phyloP scores from a whole-genome alignment of 139 green algal species.

The Astrephomene gubernaculifera region DNA sequence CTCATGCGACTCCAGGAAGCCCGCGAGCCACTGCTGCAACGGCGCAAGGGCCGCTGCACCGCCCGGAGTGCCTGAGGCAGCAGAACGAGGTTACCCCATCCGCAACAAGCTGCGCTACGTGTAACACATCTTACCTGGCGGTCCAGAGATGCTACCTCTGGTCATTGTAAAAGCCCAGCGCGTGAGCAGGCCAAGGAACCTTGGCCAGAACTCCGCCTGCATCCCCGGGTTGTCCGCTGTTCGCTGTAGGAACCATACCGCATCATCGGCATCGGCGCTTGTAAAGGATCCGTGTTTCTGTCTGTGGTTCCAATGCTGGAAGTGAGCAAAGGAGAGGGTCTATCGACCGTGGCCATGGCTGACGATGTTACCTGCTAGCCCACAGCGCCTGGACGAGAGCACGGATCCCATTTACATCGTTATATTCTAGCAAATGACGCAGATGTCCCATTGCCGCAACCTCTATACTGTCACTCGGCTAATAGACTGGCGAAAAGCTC shows the following conservation, averaged over 20 bases:
- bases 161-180: constrained; percentile 3
- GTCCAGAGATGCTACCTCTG: background rate
- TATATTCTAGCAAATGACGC: background rate
- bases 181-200: constrained; percentile 17
- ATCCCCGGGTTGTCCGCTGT: background rate
- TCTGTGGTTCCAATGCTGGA: too few relatives aligned
- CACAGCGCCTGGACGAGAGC: background rate
- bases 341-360: background rate
- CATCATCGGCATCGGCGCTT: constrained; percentile 7
- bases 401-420: background rate
- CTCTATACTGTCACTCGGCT: too few relatives aligned
- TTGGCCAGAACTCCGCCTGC: constrained; percentile 10
- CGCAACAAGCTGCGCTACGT: background rate
- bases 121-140: background rate
- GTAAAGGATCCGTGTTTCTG: background rate
- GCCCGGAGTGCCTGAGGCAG: background rate
- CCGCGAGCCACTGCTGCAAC: background rate
- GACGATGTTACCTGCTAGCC: constrained; percentile 5
- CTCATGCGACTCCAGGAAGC: background rate
- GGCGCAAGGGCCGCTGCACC: background rate
- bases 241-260: background rate
- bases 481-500: too few relatives aligned
- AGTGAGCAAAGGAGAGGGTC: too few relatives aligned
- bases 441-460: background rate
- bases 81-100: background rate